These are phyloP conservation scores for Ogataea paradorogensis DNA, from an alignment of 805 yeast species.

Conservation along the genomic window DNA sequence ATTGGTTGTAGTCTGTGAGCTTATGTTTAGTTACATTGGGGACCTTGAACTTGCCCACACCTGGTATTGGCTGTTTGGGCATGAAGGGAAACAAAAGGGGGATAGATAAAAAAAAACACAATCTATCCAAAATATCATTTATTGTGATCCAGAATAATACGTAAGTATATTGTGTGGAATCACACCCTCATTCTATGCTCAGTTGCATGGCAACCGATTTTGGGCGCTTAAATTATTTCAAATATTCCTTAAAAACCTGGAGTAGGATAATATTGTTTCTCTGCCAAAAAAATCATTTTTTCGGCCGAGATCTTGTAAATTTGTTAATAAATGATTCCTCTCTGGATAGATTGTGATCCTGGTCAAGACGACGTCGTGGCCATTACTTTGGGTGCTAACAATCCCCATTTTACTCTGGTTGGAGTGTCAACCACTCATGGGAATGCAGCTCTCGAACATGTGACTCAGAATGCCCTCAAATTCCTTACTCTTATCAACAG, in stretches of 20 bases:
- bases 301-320: constrained; percentile 8
- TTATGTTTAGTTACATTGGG: background rate
- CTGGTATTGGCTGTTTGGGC: constrained; percentile 7
- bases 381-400: constrained; percentile 56
- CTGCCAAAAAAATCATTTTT: background rate
- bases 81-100: constrained; percentile 35
- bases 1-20: background rate
- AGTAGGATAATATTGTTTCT: background rate
- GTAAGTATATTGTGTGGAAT: background rate
- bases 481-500: constrained; percentile 57
- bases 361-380: constrained; percentile 90
- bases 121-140: background rate
- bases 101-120: constrained; percentile 1
- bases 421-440: constrained; percentile 82
- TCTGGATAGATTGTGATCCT: constrained; percentile 92
- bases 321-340: constrained; percentile 43
- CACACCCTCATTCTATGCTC: background rate
- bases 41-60: constrained; percentile 7
- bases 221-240: no score
- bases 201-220: no score
- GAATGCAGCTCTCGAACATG: constrained; percentile 57
- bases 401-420: constrained; percentile 54
- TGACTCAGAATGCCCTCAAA: constrained; percentile 68
- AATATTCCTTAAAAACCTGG: no score
- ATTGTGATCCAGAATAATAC: background rate